These are phyloP conservation scores for Abrus pulchellus DNA, from an alignment of 306 rosid species.

Conservation along the genomic window DNA sequence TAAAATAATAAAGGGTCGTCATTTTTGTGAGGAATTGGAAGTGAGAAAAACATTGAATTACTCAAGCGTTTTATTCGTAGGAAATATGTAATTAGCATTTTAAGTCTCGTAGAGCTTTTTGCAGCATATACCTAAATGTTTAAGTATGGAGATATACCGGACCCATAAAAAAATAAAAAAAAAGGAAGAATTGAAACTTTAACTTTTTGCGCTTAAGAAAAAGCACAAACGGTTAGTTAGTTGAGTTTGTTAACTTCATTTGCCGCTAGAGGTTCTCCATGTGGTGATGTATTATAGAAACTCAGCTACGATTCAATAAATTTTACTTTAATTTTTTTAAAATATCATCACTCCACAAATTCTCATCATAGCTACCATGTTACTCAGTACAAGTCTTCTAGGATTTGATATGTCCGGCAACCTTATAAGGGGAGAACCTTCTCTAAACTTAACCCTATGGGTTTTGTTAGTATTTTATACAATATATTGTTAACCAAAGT, in stretches of 20 bases:
- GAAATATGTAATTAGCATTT: conserved; percentile 20
- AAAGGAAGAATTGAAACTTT: not conserved
- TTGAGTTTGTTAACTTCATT: not conserved
- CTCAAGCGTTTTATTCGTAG: not conserved
- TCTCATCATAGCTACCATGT: not conserved
- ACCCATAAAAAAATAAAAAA: no score
- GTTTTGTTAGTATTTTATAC: no score
- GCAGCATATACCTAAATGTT: not conserved
- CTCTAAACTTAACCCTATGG: no score
- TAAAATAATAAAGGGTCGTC: conserved; percentile 23
- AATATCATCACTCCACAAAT: not conserved
- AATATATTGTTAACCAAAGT: no score
- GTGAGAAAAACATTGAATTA: conserved; percentile 26
- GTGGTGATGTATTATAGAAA: not conserved
- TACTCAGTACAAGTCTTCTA: not conserved
- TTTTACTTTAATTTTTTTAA: not conserved
- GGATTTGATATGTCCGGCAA: not conserved
- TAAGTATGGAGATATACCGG: not conserved
- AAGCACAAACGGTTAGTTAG: not conserved
- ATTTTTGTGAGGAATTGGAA: conserved; percentile 31
- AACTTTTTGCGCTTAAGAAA: not conserved
- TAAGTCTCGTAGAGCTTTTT: conserved; percentile 24
- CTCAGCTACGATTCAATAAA: no score
- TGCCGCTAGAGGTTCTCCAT: not conserved
- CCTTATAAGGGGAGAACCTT: no score